Base-by-base conservation (phyloP, 192 early-diverging fungal genomes). In the Gryganskiella cystojenkinii region DNA sequence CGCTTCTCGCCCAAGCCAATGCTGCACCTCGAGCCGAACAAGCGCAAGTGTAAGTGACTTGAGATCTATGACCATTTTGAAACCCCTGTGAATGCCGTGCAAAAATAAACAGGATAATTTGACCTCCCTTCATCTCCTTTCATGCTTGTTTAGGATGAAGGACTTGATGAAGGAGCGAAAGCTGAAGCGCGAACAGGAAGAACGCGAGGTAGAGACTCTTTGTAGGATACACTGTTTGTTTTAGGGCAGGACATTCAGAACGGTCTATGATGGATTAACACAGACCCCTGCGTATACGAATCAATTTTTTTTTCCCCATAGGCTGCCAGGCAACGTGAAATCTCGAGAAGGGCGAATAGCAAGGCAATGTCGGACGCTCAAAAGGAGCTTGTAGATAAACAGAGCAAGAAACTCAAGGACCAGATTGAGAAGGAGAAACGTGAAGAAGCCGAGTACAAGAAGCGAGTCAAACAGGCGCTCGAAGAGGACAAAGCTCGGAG, bases 381-480 rank as follows among this genome's bases (percentile, higher is more conserved):
- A 25, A 20, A 37, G 8, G 74, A 68, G 2, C 14, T 78, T 31
- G 25, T 45, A 9, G 74, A 78, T 4, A 78, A 69, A 19, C 74
- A 78, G 6, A 53, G 17, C 42, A 78, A 78, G 33, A 78, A 78
- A 31, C 27, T 69, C 22, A 68, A 64, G 56, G 74, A 78, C n/a
- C 61, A 78, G 34, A 69, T 78, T 3, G 74, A 78, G 22, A 68
- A 69, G 27, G 74, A 78, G 3, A 78, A 78, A n/a, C 74, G 74
- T 1, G 74, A 78, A 31, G 74, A 68, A 28, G 61, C 67, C 4
- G 74, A 78, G 34, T 78, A 78, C 55, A 78, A 69, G 50, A 68
- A 56, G n/a, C 30, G 50, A 1, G 55, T 78, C 44, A 78, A 69
- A 31, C 65, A 59, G 33, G 65, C 52, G 2, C 42, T 78, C 1